phyloP scores from a whole-genome alignment of 257 asterid species.

The Echites panduratus region DNA sequence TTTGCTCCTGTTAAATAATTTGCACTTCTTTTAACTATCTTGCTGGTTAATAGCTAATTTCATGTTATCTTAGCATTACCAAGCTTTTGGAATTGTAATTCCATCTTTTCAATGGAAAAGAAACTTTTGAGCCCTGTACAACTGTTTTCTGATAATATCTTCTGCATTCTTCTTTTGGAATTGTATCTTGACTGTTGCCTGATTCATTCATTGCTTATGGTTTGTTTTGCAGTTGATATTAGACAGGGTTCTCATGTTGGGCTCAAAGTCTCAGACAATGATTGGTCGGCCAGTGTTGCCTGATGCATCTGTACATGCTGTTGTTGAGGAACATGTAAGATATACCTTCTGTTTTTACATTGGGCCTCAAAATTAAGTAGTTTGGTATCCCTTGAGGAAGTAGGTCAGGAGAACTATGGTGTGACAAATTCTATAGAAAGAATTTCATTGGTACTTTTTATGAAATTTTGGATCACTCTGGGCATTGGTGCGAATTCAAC shows the following conservation, averaged over 20 bases:
- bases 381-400: not conserved
- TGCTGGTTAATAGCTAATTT: not conserved
- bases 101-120: not conserved
- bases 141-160: not conserved
- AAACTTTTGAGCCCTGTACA: not conserved
- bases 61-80: not conserved
- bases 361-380: not conserved
- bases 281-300: conserved; percentile 93
- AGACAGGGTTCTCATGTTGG: conserved; percentile 83
- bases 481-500: not conserved
- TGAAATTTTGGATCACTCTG: not conserved
- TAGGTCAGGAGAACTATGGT: not conserved
- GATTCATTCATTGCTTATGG: conserved; percentile 11
- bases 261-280: conserved; percentile 63
- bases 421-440: not conserved
- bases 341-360: not conserved
- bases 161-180: not conserved
- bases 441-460: not conserved
- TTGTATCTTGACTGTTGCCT: not conserved
- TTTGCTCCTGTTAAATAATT: not conserved
- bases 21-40: not conserved
- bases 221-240: conserved; percentile 56
- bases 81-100: not conserved
- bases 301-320: conserved; percentile 89
- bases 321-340: conserved; percentile 98